Conservation (phyloP, 495 filamentous ascomycete genomes). For the Amorphotheca resinae region DNA sequence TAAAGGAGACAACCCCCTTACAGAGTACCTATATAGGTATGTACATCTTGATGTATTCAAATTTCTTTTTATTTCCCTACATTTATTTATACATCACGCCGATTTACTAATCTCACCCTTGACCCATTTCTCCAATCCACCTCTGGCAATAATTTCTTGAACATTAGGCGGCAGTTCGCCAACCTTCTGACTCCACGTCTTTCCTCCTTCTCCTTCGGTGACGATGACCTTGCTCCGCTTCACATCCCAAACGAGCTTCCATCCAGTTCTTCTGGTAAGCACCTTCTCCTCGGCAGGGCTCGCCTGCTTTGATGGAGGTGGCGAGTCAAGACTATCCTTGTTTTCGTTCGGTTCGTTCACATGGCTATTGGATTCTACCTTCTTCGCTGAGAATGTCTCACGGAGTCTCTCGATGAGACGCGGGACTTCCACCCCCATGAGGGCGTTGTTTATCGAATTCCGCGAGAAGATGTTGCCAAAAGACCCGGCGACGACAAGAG, state of each 20-base stretch:
- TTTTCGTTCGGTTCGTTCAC: slow-evolving; percentile 18
- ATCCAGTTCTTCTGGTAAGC: slow-evolving; percentile 76
- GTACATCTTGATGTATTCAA: too few relatives aligned
- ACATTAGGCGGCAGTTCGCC: slow-evolving; percentile 80
- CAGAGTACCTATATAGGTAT: too few relatives aligned
- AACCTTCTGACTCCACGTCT: slow-evolving; percentile 67
- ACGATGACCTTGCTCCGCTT: slow-evolving; percentile 53
- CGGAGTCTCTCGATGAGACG: slow-evolving; percentile 36
- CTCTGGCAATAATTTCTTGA: slow-evolving; percentile 78
- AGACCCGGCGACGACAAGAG: slow-evolving; percentile 70
- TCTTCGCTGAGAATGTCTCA: not conserved
- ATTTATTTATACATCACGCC: not conserved
- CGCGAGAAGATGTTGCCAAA: slow-evolving; percentile 84
- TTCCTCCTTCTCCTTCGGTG: slow-evolving; percentile 45
- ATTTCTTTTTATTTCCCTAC: not conserved
- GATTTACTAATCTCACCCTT: slow-evolving; percentile 44
- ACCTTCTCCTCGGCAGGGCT: slow-evolving; percentile 31
- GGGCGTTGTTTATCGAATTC: slow-evolving; percentile 87
- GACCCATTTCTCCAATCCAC: slow-evolving; percentile 76
- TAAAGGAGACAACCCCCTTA: too few relatives aligned
- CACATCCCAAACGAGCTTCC: slow-evolving; percentile 83
- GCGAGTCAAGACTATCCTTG: slow-evolving; percentile 32
- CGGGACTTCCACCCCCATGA: slow-evolving; percentile 76
- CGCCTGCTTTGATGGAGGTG: slow-evolving; percentile 22
- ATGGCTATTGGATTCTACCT: not conserved